Percentiles rank a stretch among this genome's conserved stretches.
These are phyloP conservation scores for Xylaria sp. DNA, from an alignment of 2,329 filamentous ascomycete species.

Conservation along the genomic window DNA sequence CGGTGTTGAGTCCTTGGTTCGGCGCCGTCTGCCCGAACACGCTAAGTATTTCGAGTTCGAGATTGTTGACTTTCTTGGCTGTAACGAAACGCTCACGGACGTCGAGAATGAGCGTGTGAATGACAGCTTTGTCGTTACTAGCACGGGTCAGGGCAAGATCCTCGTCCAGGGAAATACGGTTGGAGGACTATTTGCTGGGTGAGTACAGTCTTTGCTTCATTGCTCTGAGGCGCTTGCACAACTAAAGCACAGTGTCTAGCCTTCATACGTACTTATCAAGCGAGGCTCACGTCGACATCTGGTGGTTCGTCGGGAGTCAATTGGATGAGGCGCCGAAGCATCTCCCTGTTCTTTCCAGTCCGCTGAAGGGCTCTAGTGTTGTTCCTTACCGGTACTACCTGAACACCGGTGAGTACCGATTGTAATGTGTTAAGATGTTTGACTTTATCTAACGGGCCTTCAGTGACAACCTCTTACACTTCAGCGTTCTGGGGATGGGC, in stretches of 20 bases:
- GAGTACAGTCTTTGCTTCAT: slow-evolving; percentile 7
- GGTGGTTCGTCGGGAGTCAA: slow-evolving; percentile 39
- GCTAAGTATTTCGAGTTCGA: slow-evolving; percentile 31
- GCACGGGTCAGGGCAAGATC: slow-evolving; percentile 28
- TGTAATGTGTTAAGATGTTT: background rate
- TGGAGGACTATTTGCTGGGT: slow-evolving; percentile 33
- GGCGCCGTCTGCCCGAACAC: slow-evolving; percentile 35
- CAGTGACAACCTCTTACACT: slow-evolving; percentile 39
- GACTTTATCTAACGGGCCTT: slow-evolving; percentile 17
- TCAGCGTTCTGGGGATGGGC: slow-evolving; percentile 38
- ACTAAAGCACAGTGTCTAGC: slow-evolving; percentile 19
- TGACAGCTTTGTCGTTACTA: slow-evolving; percentile 35
- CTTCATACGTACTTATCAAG: slow-evolving; percentile 36
- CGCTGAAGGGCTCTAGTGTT: slow-evolving; percentile 32
- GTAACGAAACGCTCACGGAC: background rate
- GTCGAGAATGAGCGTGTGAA: slow-evolving; percentile 25
- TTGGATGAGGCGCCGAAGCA: slow-evolving; percentile 30
- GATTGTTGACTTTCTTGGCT: slow-evolving; percentile 7
- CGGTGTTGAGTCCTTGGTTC: slow-evolving; percentile 33
- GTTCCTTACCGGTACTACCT: slow-evolving; percentile 39
- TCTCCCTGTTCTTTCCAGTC: slow-evolving; percentile 30
- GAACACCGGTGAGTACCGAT: slow-evolving; percentile 35
- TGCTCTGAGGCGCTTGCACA: no score
- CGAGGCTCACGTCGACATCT: slow-evolving; percentile 37
- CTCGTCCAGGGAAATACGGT: slow-evolving; percentile 36